Percentiles rank a stretch among this genome's conserved stretches.
These are phyloP conservation scores for Gossypium turneri DNA, from an alignment of 345 rosid species.

Conservation along the genomic window DNA sequence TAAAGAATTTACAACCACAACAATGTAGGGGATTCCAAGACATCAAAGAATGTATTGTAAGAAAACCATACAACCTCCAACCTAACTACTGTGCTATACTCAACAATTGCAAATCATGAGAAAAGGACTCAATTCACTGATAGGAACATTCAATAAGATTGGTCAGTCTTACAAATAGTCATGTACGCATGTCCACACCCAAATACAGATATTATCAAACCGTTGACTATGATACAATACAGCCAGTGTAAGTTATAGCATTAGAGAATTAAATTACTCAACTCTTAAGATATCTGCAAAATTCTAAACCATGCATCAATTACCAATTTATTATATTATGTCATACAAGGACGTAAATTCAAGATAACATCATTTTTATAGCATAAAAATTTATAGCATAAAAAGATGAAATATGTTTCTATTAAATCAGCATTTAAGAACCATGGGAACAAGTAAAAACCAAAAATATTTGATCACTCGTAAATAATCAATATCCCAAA, in stretches of 20 bases:
- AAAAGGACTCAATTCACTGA: too few species aligned
- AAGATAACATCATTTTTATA: background rate
- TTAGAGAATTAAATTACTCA: too few species aligned
- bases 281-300: background rate
- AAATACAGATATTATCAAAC: background rate
- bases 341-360: background rate
- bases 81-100: background rate
- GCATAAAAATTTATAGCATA: background rate
- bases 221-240: background rate
- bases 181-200: background rate
- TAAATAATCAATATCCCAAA: background rate
- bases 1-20: background rate
- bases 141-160: too few species aligned
- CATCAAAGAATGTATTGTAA: background rate
- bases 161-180: background rate
- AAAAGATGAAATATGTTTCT: background rate
- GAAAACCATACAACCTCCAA: background rate
- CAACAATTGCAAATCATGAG: background rate
- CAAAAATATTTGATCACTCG: too few species aligned
- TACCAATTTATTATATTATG: background rate
- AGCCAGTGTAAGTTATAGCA: too few species aligned
- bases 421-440: too few species aligned
- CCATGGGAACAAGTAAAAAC: too few species aligned
- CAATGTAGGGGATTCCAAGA: background rate
- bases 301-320: background rate